Percentiles rank a stretch among this genome's conserved stretches.
These are phyloP conservation scores for Cyclanthera cordifolia DNA, from an alignment of 306 rosid genomes.

Conservation along the genomic window DNA sequence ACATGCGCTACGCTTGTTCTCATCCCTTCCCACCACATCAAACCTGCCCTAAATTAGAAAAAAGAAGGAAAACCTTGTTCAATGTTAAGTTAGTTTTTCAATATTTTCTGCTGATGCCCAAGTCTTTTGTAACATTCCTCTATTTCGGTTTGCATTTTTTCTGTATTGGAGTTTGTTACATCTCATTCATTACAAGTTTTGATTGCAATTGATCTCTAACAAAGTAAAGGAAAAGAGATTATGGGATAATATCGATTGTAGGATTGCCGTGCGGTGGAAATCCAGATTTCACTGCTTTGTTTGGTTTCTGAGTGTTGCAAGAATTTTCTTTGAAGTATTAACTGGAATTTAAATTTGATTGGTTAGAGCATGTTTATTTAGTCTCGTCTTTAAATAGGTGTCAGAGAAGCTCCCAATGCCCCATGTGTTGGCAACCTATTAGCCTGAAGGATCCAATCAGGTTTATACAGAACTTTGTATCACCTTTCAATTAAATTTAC, in stretches of 20 bases:
- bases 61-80: too few species aligned
- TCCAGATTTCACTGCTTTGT: too few species aligned
- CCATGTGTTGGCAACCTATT: constrained; percentile 96
- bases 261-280: neutral
- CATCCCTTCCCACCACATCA: too few species aligned
- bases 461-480: constrained; percentile 23
- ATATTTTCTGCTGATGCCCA: too few species aligned
- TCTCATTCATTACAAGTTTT: neutral
- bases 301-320: too few species aligned
- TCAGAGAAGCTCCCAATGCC: constrained; percentile 96
- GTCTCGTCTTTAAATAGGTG: constrained; percentile 43
- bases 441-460: constrained; percentile 88
- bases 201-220: neutral
- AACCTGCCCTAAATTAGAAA: too few species aligned
- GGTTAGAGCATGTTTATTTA: constrained; percentile 3
- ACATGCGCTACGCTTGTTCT: too few species aligned
- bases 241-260: neutral
- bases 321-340: neutral
- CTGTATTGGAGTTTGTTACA: neutral
- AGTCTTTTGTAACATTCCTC: too few species aligned
- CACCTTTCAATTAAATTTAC: constrained; percentile 7
- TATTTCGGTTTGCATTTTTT: too few species aligned
- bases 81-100: too few species aligned
- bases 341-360: neutral
- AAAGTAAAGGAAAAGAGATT: neutral